Base-by-base conservation (phyloP, 495 filamentous ascomycete species). In the Penicillium samsonianum region DNA sequence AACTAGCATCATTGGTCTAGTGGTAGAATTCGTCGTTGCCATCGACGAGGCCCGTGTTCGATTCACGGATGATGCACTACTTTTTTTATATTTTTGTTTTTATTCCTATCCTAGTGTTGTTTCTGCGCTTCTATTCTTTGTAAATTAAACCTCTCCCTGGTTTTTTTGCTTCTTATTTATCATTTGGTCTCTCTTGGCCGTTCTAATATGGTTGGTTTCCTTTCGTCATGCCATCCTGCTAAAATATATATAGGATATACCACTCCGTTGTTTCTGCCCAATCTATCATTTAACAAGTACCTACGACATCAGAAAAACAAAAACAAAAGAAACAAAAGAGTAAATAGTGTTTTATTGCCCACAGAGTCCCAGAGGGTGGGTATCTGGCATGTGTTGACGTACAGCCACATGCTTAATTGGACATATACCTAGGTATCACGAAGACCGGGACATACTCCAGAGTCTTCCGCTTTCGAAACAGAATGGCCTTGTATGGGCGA, bases 11-110 rank as follows among this genome's bases (percentile, higher is more conserved):
- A 78, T 77, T 80, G 78, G 78, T 80, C 76, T 80, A 80, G 78
- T 80, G 78, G 78, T 81, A 80, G 76, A 81, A 81, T 81, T 80
- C 77, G 69, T 81, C 78, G 78, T 80, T 81, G 77, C 78, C 77
- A 81, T 81, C 78, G 78, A 81, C 69, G 78, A 80, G 78, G 75
- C 78, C 77, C 77, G 78, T 75, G 78, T 81, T 81, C 78, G 78
- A 81, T 80, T 81, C 78, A 75, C 78, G 77, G 76, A 77, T 78
- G 74, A 79, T 78, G 78, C 78, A 79, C 35, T 63, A 8, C 28
- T 41, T 7, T 51, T 62, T 61, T 60, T 40, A 25, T 1, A 2
- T 16, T 56, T 60, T 58, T 47, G 53, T 44, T 38, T 11, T 43
- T 50, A 16, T 41, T 28, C 0, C 23, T 53, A 17, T 1, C n/a